Evolutionary conservation across 2,329 filamentous ascomycete species (phyloP).

Genomic region (Exophiala calicioides): DNA sequence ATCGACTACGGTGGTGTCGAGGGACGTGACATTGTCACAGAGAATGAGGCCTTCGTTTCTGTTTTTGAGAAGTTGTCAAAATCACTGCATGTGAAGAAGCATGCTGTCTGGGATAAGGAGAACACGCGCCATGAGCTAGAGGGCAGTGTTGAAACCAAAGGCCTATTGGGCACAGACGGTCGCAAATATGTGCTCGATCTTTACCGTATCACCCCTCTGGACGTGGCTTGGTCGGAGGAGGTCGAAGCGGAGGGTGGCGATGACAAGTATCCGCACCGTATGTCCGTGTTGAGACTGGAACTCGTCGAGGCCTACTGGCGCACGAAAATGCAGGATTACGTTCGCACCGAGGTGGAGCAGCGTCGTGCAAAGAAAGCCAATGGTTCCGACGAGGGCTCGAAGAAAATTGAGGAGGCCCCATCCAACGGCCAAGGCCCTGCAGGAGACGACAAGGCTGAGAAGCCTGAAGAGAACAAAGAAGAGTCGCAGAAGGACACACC

Average conservation of each 20-base stretch:
- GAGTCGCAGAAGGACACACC: constrained; percentile 34
- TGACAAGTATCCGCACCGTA: constrained; percentile 81
- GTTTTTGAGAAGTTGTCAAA: constrained; percentile 90
- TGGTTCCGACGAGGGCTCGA: constrained; percentile 39
- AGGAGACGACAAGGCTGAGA: constrained; percentile 42
- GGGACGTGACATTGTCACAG: constrained; percentile 91
- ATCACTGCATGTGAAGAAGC: constrained; percentile 86
- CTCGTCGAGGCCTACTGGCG: constrained; percentile 84
- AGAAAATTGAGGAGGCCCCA: constrained; percentile 30
- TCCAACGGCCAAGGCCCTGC: constrained; percentile 34
- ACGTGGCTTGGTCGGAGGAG: constrained; percentile 88
- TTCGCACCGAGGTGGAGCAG: constrained; percentile 73
- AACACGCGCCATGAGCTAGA: constrained; percentile 86
- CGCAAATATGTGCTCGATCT: constrained; percentile 97
- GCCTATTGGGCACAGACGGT: constrained; percentile 92
- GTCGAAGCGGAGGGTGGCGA: constrained; percentile 54
- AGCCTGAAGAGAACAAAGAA: constrained; percentile 43
- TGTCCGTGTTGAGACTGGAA: constrained; percentile 91
- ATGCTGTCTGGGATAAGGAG: constrained; percentile 97
- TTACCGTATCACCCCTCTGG: constrained; percentile 89
- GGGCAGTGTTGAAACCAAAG: constrained; percentile 96
- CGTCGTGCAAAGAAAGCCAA: constrained; percentile 52
- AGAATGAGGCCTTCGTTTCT: constrained; percentile 79
- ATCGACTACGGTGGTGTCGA: constrained; percentile 99
- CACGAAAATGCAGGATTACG: constrained; percentile 83